Percentiles rank a stretch among this genome's conserved stretches.
Evolutionary conservation across 2,329 filamentous ascomycete species (phyloP).

Genomic region (Colletotrichum euphorbiae): DNA sequence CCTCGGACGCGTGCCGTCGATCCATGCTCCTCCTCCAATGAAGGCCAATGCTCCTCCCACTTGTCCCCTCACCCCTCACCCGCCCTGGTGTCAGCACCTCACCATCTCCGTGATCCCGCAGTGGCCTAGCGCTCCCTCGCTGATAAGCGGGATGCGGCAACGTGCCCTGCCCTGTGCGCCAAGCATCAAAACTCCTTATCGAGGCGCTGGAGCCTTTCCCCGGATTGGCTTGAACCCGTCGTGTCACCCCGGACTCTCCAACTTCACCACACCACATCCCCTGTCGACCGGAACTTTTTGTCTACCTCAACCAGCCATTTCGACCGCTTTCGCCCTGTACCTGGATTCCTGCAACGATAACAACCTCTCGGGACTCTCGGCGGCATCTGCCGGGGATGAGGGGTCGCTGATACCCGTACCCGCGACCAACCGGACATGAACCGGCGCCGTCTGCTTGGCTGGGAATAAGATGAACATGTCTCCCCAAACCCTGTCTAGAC

Average conservation of each 20-base stretch:
- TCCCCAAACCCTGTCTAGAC: background rate
- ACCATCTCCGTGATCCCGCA: no score
- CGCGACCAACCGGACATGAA: background rate
- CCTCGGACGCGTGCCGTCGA: no score
- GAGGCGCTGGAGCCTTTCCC: background rate
- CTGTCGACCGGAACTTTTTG: constrained; percentile 7
- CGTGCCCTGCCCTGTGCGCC: constrained; percentile 15
- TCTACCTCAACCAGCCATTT: constrained; percentile 1
- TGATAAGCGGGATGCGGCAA: constrained; percentile 21
- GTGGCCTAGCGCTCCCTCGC: constrained; percentile 21
- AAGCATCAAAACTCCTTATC: background rate
- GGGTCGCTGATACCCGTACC: constrained; percentile 10
- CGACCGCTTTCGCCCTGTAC: background rate
- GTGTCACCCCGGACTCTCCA: background rate
- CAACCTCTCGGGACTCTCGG: constrained; percentile 14
- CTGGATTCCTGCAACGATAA: constrained; percentile 12
- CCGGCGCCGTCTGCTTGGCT: background rate
- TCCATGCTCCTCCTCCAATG: no score
- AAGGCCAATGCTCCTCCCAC: no score
- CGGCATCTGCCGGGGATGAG: constrained; percentile 25
- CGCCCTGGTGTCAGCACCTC: no score
- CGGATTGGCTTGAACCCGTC: constrained; percentile 6
- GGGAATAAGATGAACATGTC: constrained; percentile 26
- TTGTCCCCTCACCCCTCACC: no score
- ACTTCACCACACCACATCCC: constrained; percentile 23